These are phyloP conservation scores for Cladophialophora carrionii DNA, from an alignment of 2,329 filamentous ascomycete species.

Conservation along the genomic window DNA sequence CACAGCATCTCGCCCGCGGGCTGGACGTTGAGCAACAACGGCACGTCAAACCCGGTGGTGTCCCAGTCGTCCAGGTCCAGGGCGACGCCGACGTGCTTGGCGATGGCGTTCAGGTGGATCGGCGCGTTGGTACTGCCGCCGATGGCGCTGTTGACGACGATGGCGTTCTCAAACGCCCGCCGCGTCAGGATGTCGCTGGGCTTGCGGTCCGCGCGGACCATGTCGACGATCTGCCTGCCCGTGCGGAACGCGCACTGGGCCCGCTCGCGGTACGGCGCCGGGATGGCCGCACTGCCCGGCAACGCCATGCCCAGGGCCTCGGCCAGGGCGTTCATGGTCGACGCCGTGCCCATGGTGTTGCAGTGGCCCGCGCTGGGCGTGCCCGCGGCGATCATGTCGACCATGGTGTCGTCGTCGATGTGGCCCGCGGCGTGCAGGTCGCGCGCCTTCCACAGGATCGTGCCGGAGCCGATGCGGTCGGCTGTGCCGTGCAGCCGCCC, in stretches of 20 bases:
- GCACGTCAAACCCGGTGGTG: constrained; percentile 54
- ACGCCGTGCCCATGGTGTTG: constrained; percentile 60
- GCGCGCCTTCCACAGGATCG: constrained; percentile 55
- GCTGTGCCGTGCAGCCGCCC: constrained; percentile 48
- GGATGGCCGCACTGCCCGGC: constrained; percentile 57
- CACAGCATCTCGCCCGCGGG: constrained; percentile 58
- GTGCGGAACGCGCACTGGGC: constrained; percentile 55
- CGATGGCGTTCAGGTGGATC: constrained; percentile 60
- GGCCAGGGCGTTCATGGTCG: constrained; percentile 58
- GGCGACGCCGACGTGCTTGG: constrained; percentile 57
- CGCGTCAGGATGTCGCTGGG: constrained; percentile 61
- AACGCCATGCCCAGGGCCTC: constrained; percentile 59
- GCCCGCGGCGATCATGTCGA: constrained; percentile 53
- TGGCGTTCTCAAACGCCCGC: constrained; percentile 60
- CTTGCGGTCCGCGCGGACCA: constrained; percentile 54
- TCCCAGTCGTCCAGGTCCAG: constrained; percentile 61
- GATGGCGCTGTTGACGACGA: constrained; percentile 59
- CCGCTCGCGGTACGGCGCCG: constrained; percentile 55
- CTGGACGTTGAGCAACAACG: constrained; percentile 59
- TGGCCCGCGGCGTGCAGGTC: constrained; percentile 54
- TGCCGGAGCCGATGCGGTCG: constrained; percentile 51
- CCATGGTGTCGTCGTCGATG: constrained; percentile 50
- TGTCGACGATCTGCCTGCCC: constrained; percentile 55
- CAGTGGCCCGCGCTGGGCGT: constrained; percentile 56
- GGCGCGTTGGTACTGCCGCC: constrained; percentile 62